These are phyloP conservation scores for Salvia splendens DNA, from an alignment of 257 asterid genomes.

Conservation along the genomic window DNA sequence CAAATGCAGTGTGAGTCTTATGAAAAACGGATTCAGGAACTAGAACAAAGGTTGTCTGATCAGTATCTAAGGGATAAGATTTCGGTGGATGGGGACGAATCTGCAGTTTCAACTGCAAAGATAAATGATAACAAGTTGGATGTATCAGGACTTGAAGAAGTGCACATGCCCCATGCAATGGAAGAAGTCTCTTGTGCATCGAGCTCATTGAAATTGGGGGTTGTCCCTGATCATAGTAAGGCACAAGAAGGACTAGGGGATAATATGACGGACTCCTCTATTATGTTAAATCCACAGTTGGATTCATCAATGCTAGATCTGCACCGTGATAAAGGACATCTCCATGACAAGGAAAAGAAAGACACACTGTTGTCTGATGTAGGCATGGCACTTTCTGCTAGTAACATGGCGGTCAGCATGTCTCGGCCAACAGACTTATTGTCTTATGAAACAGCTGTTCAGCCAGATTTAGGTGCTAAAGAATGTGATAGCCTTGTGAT, in stretches of 20 bases:
- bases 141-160: constrained; percentile 57
- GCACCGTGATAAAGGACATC: constrained; percentile 59
- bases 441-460: constrained; percentile 41
- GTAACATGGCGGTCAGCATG: constrained; percentile 83
- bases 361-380: constrained; percentile 44
- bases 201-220: constrained; percentile 49
- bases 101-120: constrained; percentile 50
- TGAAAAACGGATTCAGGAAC: constrained; percentile 87
- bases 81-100: constrained; percentile 47
- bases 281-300: constrained; percentile 56
- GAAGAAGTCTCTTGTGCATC: constrained; percentile 66
- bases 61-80: constrained; percentile 54
- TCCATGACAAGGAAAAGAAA: constrained; percentile 53
- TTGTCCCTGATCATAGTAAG: constrained; percentile 54
- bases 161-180: constrained; percentile 51
- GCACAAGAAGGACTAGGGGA: constrained; percentile 68
- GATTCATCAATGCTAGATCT: constrained; percentile 89
- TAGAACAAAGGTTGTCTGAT: constrained; percentile 88
- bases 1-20: constrained; percentile 84
- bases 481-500: constrained; percentile 42
- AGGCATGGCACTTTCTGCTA: constrained; percentile 51
- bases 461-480: constrained; percentile 46
- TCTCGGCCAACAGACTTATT: constrained; percentile 54
- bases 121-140: constrained; percentile 62
- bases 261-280: constrained; percentile 81